Conservation (phyloP, 148 eudicot species). For the Heliosperma pusillum region DNA sequence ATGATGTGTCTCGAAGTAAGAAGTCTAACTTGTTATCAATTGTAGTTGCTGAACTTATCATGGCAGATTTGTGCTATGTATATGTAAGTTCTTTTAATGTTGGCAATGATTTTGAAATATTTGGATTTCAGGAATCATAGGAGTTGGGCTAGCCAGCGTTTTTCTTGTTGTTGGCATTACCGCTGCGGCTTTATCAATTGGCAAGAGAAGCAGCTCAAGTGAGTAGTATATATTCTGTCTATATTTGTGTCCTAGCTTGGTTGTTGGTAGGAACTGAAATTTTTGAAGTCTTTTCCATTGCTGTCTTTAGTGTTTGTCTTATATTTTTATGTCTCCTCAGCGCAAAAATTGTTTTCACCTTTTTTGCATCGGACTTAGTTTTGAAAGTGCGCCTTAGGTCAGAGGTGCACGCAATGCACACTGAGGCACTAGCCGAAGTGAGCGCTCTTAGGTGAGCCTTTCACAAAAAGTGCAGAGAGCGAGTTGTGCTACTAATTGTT, state of each 20-base stretch:
- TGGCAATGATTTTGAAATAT: slow-evolving; percentile 54
- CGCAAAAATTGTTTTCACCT: too few species aligned
- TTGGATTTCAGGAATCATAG: slow-evolving; percentile 73
- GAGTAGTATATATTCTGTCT: slow-evolving; percentile 29
- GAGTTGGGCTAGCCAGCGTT: slow-evolving; percentile 77
- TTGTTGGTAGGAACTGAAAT: neutral
- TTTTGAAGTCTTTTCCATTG: neutral
- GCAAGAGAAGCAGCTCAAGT: slow-evolving; percentile 58
- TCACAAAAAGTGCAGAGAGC: neutral
- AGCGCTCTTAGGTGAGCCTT: neutral
- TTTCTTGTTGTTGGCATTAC: slow-evolving; percentile 76
- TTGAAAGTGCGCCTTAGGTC: neutral
- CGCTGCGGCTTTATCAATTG: slow-evolving; percentile 61
- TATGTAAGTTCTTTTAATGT: slow-evolving; percentile 20
- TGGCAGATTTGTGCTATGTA: slow-evolving; percentile 7
- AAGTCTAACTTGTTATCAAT: neutral
- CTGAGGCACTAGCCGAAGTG: neutral
- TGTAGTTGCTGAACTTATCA: neutral
- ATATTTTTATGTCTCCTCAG: neutral
- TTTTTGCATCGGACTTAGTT: neutral
- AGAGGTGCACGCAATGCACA: neutral
- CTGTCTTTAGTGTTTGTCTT: neutral
- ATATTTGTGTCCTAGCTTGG: neutral
- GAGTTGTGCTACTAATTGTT: neutral
- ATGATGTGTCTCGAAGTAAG: neutral